A percentile compares a stretch with the other conserved stretches of the same genome.
Evolutionary conservation across 805 yeast genomes (phyloP).

Genomic region (Wickerhamomyces chambardii): DNA sequence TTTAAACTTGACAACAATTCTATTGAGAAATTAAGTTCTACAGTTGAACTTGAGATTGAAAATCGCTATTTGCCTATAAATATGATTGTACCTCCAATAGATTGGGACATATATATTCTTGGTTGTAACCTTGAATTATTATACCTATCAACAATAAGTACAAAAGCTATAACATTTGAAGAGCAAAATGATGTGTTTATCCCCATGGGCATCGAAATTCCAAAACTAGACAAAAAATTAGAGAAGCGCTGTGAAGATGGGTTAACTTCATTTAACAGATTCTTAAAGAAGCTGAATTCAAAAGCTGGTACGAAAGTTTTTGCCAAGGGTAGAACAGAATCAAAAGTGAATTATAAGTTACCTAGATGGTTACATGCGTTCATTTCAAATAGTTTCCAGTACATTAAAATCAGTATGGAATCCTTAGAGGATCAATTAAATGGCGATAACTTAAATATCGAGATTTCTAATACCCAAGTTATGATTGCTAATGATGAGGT

Average conservation of each 20-base stretch:
- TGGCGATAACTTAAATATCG: neutral
- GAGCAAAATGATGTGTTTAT: neutral
- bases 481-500: slow-evolving; percentile 4
- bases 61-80: neutral
- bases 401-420: slow-evolving; percentile 1
- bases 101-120: slow-evolving; percentile 12
- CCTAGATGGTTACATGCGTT: slow-evolving; percentile 9
- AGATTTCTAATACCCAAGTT: slow-evolving; percentile 1
- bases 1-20: neutral
- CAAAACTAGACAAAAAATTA: slow-evolving; percentile 4
- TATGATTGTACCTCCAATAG: slow-evolving; percentile 2
- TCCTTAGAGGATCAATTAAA: neutral
- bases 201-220: neutral
- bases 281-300: slow-evolving; percentile 1
- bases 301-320: slow-evolving; percentile 2
- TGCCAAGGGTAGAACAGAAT: slow-evolving; percentile 4
- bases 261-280: slow-evolving; percentile 11
- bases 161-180: slow-evolving; percentile 1
- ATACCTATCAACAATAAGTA: slow-evolving; percentile 3
- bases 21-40: neutral
- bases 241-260: slow-evolving; percentile 10
- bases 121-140: slow-evolving; percentile 9
- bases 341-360: slow-evolving; percentile 5
- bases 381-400: slow-evolving; percentile 7
- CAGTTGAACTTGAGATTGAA: neutral